These are phyloP conservation scores for Fusarium sublunatum DNA, from an alignment of 2,329 filamentous ascomycete species.

Conservation along the genomic window DNA sequence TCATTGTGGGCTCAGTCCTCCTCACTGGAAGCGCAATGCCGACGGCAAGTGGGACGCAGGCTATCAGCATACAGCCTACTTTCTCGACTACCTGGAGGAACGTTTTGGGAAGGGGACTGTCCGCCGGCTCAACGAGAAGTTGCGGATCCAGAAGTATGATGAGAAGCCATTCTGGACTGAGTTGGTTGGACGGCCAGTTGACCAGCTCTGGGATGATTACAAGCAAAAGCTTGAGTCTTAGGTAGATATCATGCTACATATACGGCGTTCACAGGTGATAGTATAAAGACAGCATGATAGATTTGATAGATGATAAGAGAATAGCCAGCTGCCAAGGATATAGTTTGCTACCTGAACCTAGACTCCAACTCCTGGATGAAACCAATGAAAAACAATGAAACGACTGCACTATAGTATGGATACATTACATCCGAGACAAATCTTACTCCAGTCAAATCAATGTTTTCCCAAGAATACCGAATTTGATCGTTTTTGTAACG, in stretches of 20 bases:
- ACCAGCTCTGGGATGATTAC: conserved; percentile 82
- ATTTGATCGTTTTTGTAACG: neutral
- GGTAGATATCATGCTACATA: conserved; percentile 6
- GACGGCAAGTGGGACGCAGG: conserved; percentile 82
- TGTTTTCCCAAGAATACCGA: neutral
- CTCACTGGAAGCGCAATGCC: conserved; percentile 79
- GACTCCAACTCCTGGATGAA: conserved; percentile 35
- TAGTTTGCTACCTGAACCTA: conserved; percentile 30
- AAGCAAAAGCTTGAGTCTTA: conserved; percentile 48
- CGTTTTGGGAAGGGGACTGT: conserved; percentile 70
- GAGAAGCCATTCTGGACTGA: conserved; percentile 74
- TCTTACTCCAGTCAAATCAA: conserved; percentile 2
- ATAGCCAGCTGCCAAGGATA: conserved; percentile 39
- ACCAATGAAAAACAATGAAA: conserved; percentile 3
- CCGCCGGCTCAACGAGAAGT: conserved; percentile 72
- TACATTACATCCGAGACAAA: conserved; percentile 12
- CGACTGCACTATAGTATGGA: conserved; percentile 3
- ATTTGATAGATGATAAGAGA: conserved; percentile 24
- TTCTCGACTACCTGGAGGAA: conserved; percentile 84
- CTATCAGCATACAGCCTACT: conserved; percentile 92
- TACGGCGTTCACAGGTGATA: conserved; percentile 4
- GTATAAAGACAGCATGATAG: conserved; percentile 2
- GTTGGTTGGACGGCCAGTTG: conserved; percentile 73
- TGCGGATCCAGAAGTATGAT: conserved; percentile 72
- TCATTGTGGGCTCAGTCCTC: conserved; percentile 76